These are phyloP conservation scores for Mortierella sp. DNA, from an alignment of 371 early-diverging fungal genomes.

Conservation along the genomic window DNA sequence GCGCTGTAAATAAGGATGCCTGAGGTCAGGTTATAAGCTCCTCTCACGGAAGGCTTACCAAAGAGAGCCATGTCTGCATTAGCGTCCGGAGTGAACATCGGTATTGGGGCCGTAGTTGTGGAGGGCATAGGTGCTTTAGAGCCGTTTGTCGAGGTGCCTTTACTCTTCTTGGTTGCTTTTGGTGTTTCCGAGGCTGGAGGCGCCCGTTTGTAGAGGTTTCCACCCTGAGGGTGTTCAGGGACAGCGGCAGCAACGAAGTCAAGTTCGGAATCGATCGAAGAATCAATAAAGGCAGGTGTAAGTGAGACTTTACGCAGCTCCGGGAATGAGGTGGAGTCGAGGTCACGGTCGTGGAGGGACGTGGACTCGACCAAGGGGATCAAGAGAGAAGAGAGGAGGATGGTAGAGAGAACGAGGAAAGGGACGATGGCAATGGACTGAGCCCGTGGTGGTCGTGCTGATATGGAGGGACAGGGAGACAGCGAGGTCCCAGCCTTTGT, in stretches of 20 bases:
- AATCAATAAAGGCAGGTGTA: no score
- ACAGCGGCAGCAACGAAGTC: background rate
- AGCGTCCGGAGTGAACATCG: constrained; percentile 13
- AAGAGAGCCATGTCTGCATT: constrained; percentile 44
- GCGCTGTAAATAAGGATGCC: constrained; percentile 41
- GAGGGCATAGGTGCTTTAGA: constrained; percentile 20
- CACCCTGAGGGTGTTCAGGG: background rate
- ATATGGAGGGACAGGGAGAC: constrained; percentile 2
- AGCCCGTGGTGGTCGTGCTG: background rate
- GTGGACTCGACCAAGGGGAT: background rate
- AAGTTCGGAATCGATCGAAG: no score
- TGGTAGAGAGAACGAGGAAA: constrained; percentile 4
- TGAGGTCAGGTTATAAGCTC: constrained; percentile 35
- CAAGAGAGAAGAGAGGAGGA: constrained; percentile 2
- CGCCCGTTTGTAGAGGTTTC: background rate
- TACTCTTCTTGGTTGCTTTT: background rate
- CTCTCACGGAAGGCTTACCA: constrained; percentile 39
- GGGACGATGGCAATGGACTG: background rate
- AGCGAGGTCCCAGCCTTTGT: constrained; percentile 5
- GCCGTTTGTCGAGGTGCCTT: background rate
- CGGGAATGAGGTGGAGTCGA: no score
- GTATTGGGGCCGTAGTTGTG: constrained; percentile 6
- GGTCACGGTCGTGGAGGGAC: background rate
- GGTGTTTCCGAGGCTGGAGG: constrained; percentile 4
- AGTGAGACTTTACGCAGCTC: no score